These are phyloP conservation scores for Pythium brachiatum DNA, from an alignment of 352 stramenopile species.

Conservation along the genomic window DNA sequence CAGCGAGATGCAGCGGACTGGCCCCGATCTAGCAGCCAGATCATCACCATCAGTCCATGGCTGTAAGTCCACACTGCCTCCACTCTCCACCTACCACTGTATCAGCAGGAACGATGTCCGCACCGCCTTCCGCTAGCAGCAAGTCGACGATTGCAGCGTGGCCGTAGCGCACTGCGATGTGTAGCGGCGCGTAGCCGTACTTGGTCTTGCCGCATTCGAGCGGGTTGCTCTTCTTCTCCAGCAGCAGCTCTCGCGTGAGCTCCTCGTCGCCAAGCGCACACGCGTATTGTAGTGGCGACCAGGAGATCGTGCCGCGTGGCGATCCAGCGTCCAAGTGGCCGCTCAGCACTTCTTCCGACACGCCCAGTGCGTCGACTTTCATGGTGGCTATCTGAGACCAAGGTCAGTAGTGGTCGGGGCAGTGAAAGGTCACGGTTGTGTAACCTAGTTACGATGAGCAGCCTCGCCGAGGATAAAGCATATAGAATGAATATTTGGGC, in stretches of 20 bases:
- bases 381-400: slow-evolving; percentile 10
- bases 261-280: slow-evolving; percentile 61
- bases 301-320: slow-evolving; percentile 48
- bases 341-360: slow-evolving; percentile 28
- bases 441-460: neutral
- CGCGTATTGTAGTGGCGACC: slow-evolving; percentile 78
- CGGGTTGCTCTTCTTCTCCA: slow-evolving; percentile 19
- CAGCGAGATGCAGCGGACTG: slow-evolving; percentile 64
- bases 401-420: neutral
- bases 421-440: slow-evolving; percentile 20
- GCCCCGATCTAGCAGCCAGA: slow-evolving; percentile 35
- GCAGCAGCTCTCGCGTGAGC: slow-evolving; percentile 38
- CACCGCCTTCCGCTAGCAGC: slow-evolving; percentile 32
- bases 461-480: neutral
- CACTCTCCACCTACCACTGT: neutral
- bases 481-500: neutral
- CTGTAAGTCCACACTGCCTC: neutral
- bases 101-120: slow-evolving; percentile 29
- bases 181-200: slow-evolving; percentile 59
- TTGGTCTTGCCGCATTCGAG: slow-evolving; percentile 38
- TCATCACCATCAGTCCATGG: neutral
- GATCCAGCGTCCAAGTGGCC: slow-evolving; percentile 53
- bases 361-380: slow-evolving; percentile 39
- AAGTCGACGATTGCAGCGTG: slow-evolving; percentile 50
- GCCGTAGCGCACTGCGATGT: slow-evolving; percentile 64